phyloP scores from a whole-genome alignment of 2,329 filamentous ascomycete species.

The Zelopaecilomyces penicillatus region DNA sequence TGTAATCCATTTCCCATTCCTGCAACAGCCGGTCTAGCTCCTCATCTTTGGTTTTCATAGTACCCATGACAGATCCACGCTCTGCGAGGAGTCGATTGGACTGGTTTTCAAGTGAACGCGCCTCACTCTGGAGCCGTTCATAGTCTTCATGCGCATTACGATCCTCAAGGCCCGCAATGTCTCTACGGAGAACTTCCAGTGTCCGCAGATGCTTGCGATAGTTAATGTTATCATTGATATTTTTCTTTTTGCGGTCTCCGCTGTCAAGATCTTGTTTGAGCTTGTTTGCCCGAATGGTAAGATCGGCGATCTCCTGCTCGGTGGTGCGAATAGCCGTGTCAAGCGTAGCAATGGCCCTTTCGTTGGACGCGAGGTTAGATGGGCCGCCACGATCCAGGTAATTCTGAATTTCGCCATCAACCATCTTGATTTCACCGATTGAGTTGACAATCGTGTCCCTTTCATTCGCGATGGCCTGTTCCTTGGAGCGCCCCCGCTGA shows the following conservation, averaged over 20 bases:
- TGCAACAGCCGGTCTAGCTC: slow-evolving; percentile 63
- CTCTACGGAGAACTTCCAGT: slow-evolving; percentile 56
- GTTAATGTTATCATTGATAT: slow-evolving; percentile 80
- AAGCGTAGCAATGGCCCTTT: slow-evolving; percentile 59
- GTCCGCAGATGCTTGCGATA: slow-evolving; percentile 69
- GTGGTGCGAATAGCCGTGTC: slow-evolving; percentile 56
- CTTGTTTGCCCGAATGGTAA: slow-evolving; percentile 66
- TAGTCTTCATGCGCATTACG: slow-evolving; percentile 80
- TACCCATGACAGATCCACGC: slow-evolving; percentile 64
- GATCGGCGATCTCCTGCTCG: slow-evolving; percentile 58
- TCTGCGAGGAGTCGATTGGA: slow-evolving; percentile 64
- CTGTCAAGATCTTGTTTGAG: slow-evolving; percentile 70
- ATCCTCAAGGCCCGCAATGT: slow-evolving; percentile 66
- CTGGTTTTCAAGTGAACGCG: slow-evolving; percentile 55
- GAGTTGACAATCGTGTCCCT: slow-evolving; percentile 65
- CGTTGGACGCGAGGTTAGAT: slow-evolving; percentile 59
- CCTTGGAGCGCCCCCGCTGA: slow-evolving; percentile 60
- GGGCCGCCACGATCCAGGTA: slow-evolving; percentile 73
- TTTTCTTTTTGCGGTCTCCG: slow-evolving; percentile 74
- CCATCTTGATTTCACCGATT: slow-evolving; percentile 65
- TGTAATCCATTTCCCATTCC: slow-evolving; percentile 82
- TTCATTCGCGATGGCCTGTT: slow-evolving; percentile 62
- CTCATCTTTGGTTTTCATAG: slow-evolving; percentile 76
- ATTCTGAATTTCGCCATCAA: slow-evolving; percentile 68
- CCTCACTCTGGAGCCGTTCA: slow-evolving; percentile 63